These are phyloP conservation scores for Sarocladiaceae sp. DNA, from an alignment of 2,329 filamentous ascomycete genomes.

Conservation along the genomic window DNA sequence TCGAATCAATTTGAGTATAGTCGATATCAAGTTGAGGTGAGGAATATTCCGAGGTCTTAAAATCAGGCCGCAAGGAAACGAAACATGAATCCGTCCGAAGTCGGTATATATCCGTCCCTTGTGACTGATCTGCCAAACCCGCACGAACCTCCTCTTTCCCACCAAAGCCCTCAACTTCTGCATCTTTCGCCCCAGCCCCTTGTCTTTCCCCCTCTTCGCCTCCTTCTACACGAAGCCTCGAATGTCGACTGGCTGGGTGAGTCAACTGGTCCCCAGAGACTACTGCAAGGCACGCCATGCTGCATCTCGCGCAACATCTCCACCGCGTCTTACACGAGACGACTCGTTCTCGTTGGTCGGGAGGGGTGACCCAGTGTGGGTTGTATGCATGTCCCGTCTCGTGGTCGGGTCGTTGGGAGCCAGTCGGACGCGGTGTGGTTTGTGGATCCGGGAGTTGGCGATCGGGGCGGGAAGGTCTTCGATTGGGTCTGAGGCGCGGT, in stretches of 20 bases:
- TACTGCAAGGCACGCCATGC: conserved; percentile 7
- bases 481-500: conserved; percentile 5
- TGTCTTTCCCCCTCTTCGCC: neutral
- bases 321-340: conserved; percentile 8
- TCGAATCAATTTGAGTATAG: neutral
- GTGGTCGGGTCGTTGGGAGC: neutral
- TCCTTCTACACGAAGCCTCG: neutral
- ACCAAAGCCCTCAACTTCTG: neutral
- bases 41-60: neutral
- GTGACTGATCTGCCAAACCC: neutral
- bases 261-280: neutral
- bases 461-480: conserved; percentile 2
- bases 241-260: neutral
- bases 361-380: neutral
- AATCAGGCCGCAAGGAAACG: conserved; percentile 9
- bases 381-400: neutral
- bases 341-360: conserved; percentile 1
- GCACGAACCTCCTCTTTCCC: neutral
- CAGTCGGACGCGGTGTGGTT: neutral
- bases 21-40: neutral
- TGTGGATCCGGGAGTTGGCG: neutral
- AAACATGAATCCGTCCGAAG: conserved; percentile 7
- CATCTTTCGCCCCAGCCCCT: neutral
- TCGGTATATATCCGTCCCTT: conserved; percentile 6
- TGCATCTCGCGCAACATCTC: conserved; percentile 2